Base-by-base conservation (phyloP, 2,329 filamentous ascomycete species). In the Alternaria gaisen region DNA sequence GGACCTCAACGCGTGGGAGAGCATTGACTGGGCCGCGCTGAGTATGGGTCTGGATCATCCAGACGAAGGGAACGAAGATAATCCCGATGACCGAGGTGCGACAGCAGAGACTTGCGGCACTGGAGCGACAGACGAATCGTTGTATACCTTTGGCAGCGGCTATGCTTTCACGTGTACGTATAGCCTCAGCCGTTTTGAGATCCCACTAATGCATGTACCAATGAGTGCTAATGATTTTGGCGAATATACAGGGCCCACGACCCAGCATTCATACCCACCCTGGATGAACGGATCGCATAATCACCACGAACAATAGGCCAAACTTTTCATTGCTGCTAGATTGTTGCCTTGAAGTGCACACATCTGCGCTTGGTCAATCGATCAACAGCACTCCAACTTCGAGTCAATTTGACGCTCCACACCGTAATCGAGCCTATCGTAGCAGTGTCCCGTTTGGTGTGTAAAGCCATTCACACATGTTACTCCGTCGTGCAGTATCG, bases 1-100 rank as follows among this genome's bases (percentile, higher is more conserved):
- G 0, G 71, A 77, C 28, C 69, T 75, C 18, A 64, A 59, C 4
- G 70, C 72, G 43, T 78, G 76, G 75, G 72, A 73, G 32, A 73
- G 67, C 40, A 70, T 73, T 38, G 69, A 75, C 36, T 77, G 74
- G 74, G 62, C 66, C n/a, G 60, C 65, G 1, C 64, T 71, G 20
- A 70, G 54, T 56, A 40, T 53, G 26, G 56, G 56, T n/a, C 40
- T 28, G 11, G 53, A 64, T 36, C 42, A 56, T 5, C 32, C 43
- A 2, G 50, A 42, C 26, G 61, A 61, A 9, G 40, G 28, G 4
- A 18, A 48, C 10, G 42, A 22, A 12, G 8, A 53, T n/a, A 22
- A 40, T 16, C 3, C 16, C 12, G 38, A 7, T 5, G 4, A 38
- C 22, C 43, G 50, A 46, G 28, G 38, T 32, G 14, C 20, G n/a